phyloP scores from a whole-genome alignment of 2,329 filamentous ascomycete genomes.

The Calonectria pseudoreteaudii region DNA sequence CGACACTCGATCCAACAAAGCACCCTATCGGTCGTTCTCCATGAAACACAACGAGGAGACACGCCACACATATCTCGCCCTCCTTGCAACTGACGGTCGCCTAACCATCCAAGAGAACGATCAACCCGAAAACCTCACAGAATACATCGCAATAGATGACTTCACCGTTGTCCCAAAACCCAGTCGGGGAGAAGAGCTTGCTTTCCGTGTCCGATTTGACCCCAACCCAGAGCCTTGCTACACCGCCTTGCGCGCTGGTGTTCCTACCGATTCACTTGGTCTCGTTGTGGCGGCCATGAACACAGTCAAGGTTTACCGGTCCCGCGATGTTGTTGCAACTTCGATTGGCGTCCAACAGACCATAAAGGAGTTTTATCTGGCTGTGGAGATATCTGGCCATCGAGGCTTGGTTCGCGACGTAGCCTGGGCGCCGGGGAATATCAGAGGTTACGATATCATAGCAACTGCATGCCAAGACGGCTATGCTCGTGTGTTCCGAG shows the following conservation, averaged over 20 bases:
- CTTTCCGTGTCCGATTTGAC: constrained; percentile 89
- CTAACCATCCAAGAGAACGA: constrained; percentile 87
- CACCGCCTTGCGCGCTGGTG: constrained; percentile 81
- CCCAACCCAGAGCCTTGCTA: constrained; percentile 87
- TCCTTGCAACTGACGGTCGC: constrained; percentile 85
- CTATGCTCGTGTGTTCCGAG: constrained; percentile 86
- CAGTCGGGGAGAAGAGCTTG: constrained; percentile 84
- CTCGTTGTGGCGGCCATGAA: constrained; percentile 90
- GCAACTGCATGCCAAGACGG: constrained; percentile 96
- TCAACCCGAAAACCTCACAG: constrained; percentile 82
- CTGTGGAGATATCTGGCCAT: constrained; percentile 80
- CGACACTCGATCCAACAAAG: constrained; percentile 67
- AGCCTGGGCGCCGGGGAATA: constrained; percentile 92
- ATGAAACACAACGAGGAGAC: constrained; percentile 85
- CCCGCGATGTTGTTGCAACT: constrained; percentile 67
- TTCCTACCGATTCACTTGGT: constrained; percentile 81
- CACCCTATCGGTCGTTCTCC: constrained; percentile 83
- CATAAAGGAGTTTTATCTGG: constrained; percentile 86
- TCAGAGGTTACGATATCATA: constrained; percentile 88
- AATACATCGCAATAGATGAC: constrained; percentile 81
- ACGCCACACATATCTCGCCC: constrained; percentile 84
- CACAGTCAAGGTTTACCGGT: constrained; percentile 84
- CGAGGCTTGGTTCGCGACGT: constrained; percentile 85
- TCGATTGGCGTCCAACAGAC: constrained; percentile 65
- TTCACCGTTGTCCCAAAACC: constrained; percentile 80